Conservation (phyloP, 345 rosid genomes). For the Raphanus raphanistrum region DNA sequence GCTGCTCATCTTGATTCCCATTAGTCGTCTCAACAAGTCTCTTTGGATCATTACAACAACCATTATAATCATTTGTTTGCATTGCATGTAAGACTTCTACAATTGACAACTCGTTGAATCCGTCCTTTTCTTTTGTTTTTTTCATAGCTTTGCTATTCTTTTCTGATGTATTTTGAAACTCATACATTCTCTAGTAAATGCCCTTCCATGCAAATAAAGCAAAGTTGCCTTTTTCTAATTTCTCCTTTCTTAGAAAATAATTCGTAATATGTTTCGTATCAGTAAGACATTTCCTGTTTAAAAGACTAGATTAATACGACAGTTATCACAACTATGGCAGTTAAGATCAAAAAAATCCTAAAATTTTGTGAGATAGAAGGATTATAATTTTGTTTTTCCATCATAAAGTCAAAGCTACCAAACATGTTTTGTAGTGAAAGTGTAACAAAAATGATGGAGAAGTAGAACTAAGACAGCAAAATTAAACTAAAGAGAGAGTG, state of each 20-base stretch:
- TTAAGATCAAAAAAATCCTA: neutral
- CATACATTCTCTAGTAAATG: neutral
- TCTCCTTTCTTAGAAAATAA: neutral
- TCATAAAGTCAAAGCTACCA: constrained; percentile 7
- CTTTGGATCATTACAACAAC: constrained; percentile 16
- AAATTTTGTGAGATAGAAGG: neutral
- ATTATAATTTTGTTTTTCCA: neutral
- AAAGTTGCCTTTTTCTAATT: neutral
- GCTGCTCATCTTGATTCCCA: constrained; percentile 65
- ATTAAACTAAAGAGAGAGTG: constrained; percentile 17
- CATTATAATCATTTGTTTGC: constrained; percentile 28
- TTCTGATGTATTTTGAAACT: neutral
- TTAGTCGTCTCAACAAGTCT: neutral
- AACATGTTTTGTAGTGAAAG: constrained; percentile 9
- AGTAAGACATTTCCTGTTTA: neutral
- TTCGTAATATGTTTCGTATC: neutral
- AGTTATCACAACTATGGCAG: no score
- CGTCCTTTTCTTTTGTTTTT: neutral
- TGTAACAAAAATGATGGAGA: constrained; percentile 29
- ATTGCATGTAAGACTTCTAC: constrained; percentile 27
- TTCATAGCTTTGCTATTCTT: constrained; percentile 1
- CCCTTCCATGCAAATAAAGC: constrained; percentile 3
- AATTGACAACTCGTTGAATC: constrained; percentile 21
- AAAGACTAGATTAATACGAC: neutral
- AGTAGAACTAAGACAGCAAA: constrained; percentile 22